Percentiles rank a stretch among this genome's conserved stretches.
Evolutionary conservation across 2,329 filamentous ascomycete genomes (phyloP).

Genomic region (Trichoderma brevicompactum): DNA sequence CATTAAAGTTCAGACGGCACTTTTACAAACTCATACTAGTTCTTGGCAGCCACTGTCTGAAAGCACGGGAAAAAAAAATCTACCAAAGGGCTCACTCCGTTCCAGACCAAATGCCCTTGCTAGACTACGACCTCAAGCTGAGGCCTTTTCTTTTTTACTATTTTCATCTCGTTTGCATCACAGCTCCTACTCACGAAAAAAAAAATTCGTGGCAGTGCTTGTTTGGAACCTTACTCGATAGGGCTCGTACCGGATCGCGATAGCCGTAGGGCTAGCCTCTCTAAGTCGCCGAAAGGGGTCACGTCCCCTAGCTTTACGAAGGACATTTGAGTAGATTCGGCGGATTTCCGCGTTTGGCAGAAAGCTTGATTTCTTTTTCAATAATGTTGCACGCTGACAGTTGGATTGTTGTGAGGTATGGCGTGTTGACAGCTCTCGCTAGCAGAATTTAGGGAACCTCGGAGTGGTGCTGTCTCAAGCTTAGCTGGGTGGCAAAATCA

Average conservation of each 20-base stretch:
- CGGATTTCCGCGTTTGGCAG: neutral
- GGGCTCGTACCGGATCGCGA: conserved; percentile 17
- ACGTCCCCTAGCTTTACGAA: neutral
- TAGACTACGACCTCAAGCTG: neutral
- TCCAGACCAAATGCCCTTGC: neutral
- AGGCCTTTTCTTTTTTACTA: neutral
- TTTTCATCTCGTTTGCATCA: conserved; percentile 4
- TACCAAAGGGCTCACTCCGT: neutral
- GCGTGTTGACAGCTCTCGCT: neutral
- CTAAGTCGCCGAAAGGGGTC: conserved; percentile 11
- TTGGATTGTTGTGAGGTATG: neutral
- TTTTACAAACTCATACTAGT: conserved; percentile 15
- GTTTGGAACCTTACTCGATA: conserved; percentile 16
- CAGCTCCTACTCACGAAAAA: neutral
- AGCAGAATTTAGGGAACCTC: too few relatives aligned
- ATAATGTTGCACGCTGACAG: neutral
- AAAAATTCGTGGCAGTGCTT: conserved; percentile 11
- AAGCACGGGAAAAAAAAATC: neutral
- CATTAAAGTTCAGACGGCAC: conserved; percentile 26
- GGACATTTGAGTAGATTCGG: neutral
- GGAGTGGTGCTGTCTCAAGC: neutral
- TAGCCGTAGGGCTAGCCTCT: conserved; percentile 14
- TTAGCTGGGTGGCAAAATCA: neutral
- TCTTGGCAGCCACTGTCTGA: neutral
- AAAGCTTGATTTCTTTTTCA: conserved; percentile 3